Base-by-base conservation (phyloP, 2,329 filamentous ascomycete genomes). In the Seiridium cupressi region DNA sequence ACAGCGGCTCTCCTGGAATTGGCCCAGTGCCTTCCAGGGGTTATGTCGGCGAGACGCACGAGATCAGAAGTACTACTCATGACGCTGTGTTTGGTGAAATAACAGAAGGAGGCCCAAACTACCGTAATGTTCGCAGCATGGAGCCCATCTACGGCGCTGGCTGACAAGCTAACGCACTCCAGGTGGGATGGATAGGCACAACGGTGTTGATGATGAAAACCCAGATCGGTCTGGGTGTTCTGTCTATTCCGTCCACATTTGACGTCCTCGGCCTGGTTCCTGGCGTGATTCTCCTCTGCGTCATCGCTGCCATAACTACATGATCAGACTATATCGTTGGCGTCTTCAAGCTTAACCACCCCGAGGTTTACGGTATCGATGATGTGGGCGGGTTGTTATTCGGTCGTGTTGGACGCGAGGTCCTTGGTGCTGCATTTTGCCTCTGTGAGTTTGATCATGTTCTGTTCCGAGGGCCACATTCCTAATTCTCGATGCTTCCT, bases 351-450 rank as follows among this genome's bases (percentile, higher is more conserved):
- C 62, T 79, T 44, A 71, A 71, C 8, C 81, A 84, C 63, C 76
- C 75, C 3, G 74, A 79, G 44, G 77, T 84, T 1, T 84, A 84
- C 65, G 76, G 78, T 34, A 80, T 84, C 58, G 81, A 82, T 53
- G 82, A 84, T 65, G 81, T 76, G 2, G 81, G 81, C 18, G 64
- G 64, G 3, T 69, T 82, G 44, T 72, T 84, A n/a, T 81, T 82
- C 62, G 82, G 82, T 11, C 73, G 70, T 1, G 58, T 76, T 4
- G 81, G 81, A 1, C 74, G 77, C 3, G 77, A 78, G 55, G 55
- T 53, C 4, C 7, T 53, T 13, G 49, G 49, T 2, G 49, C 10
- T 13, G 49, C 32, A 3, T 53, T 53, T 11, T 5, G 11, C 13
- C 18, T 53, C 11, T 53, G 49, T 53, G 18, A 36, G 35, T 31